A percentile compares a stretch with the other conserved stretches of the same genome.
phyloP scores from a whole-genome alignment of 1,284 basidiomycete genomes.

The Microbotryum violaceum region DNA sequence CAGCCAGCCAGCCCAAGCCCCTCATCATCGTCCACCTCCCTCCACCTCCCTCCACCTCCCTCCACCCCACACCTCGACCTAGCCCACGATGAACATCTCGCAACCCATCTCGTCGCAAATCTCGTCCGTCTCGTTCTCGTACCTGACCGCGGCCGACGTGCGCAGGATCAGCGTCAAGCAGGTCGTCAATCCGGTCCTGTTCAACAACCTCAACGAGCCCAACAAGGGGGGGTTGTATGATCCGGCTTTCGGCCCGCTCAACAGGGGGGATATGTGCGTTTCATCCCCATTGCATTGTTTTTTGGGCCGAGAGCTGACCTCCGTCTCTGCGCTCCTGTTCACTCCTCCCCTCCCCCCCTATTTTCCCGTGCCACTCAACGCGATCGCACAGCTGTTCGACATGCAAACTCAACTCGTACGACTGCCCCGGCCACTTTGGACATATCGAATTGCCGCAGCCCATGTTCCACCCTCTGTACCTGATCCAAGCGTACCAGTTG shows the following conservation, averaged over 20 bases:
- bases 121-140: slow-evolving; percentile 84
- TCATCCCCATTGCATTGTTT: background rate
- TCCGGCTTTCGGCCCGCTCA: slow-evolving; percentile 85
- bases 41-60: background rate
- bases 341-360: no score
- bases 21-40: no score
- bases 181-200: slow-evolving; percentile 83
- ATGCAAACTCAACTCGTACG: slow-evolving; percentile 82
- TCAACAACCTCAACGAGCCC: slow-evolving; percentile 89
- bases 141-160: slow-evolving; percentile 84
- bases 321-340: no score
- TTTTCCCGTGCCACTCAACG: no score
- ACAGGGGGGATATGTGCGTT: slow-evolving; percentile 73
- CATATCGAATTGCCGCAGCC: slow-evolving; percentile 95
- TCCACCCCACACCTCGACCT: no score
- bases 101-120: slow-evolving; percentile 79
- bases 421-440: slow-evolving; percentile 98
- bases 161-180: slow-evolving; percentile 92
- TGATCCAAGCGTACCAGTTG: slow-evolving; percentile 82
- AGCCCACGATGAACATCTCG: slow-evolving; percentile 74
- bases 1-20: no score
- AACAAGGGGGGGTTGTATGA: slow-evolving; percentile 92
- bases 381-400: slow-evolving; percentile 67
- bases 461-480: slow-evolving; percentile 95
- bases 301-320: no score